A percentile compares a stretch with the other conserved stretches of the same genome.
These are phyloP conservation scores for Salix purpurea DNA, from an alignment of 345 rosid species.

Conservation along the genomic window DNA sequence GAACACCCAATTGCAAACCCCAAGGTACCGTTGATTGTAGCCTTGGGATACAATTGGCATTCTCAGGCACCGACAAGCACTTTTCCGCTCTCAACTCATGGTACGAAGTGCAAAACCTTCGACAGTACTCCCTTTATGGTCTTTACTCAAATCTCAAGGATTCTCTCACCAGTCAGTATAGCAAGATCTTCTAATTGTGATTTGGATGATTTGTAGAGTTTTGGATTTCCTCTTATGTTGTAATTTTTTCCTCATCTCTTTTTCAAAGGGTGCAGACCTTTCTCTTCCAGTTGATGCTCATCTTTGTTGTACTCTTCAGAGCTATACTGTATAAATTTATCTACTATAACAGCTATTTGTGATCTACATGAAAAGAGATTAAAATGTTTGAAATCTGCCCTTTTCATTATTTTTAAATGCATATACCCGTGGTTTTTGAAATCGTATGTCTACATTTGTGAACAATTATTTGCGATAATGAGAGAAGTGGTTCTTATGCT, in stretches of 20 bases:
- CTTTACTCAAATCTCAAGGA: slow-evolving; percentile 74
- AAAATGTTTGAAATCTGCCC: neutral
- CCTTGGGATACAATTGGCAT: slow-evolving; percentile 88
- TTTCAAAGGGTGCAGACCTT: neutral
- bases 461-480: neutral
- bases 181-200: slow-evolving; percentile 45
- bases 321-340: slow-evolving; percentile 5
- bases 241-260: neutral
- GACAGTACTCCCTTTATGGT: slow-evolving; percentile 87
- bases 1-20: slow-evolving; percentile 56
- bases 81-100: slow-evolving; percentile 76
- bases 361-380: neutral
- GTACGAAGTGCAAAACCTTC: slow-evolving; percentile 88
- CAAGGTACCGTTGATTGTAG: slow-evolving; percentile 80
- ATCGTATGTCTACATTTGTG: neutral
- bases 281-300: neutral
- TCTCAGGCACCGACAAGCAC: slow-evolving; percentile 97
- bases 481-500: neutral
- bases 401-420: neutral
- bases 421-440: neutral
- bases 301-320: neutral
- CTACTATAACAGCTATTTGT: neutral
- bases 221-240: slow-evolving; percentile 3
- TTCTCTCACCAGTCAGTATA: slow-evolving; percentile 68
- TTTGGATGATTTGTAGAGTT: neutral